Base-by-base conservation (phyloP, 2,329 filamentous ascomycete genomes). In the Chrysosporium keratinophilum region DNA sequence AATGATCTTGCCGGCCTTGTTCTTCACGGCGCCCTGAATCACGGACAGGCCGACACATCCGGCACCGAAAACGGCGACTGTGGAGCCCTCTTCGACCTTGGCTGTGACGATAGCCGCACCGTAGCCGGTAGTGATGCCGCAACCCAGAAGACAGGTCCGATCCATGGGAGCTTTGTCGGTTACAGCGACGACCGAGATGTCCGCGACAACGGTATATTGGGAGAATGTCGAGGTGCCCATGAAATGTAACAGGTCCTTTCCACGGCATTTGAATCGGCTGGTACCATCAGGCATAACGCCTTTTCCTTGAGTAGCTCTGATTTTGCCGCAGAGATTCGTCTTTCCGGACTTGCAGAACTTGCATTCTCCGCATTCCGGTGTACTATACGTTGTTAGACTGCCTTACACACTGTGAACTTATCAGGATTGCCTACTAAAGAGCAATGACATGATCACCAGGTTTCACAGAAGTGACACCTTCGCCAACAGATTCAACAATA, bases 341-440 rank as follows among this genome's bases (percentile, higher is more conserved):
- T 98, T 98, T 76, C 91, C 93, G 41, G 91, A 97, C 74, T 88
- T 93, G 85, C 93, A 98, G 81, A 97, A 97, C 78, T 97, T 97
- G 83, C 93, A 98, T 73, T 97, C 91, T 63, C 82, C 79, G 78
- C 93, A 97, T 77, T 97, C 91, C 61, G 93, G 93, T 45, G 90
- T 97, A 78, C 89, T 95, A 66, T n/a, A 41, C 20, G 44, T n/a
- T 20, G 51, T 49, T 35, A 35, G 23, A 43, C 5, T 7, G 17
- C 14, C 7, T 7, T 20, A 20, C 7, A 28, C 28, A 4, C 11
- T 2, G 33, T 34, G 41, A 35, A 31, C 15, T 11, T 4, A 11
- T 17, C 1, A 17, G 39, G 19, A 17, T 42, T 19, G 33, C 81
- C 57, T 80, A 88, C 83, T 94, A 94, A 58, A 94, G 85, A 64